Evolutionary conservation across 1,284 basidiomycete species (phyloP), one percentile per base, ranked within the genome.

Genomic region (Leccinum ponderosum): DNA sequence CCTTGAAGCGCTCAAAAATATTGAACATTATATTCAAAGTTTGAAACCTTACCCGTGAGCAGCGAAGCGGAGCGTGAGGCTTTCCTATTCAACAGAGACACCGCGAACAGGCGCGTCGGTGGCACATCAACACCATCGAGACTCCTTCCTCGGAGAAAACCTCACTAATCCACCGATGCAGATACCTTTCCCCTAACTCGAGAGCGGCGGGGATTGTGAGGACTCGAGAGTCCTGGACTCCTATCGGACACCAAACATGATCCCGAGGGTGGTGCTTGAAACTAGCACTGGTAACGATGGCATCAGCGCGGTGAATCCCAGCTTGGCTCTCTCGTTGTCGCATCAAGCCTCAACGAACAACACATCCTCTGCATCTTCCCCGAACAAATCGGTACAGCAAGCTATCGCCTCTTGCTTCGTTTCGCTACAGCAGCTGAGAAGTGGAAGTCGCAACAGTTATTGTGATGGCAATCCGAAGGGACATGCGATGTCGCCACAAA

Each of bases 271-370:
- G 33, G 33, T 12, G 53, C 12, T 29, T 47, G 54, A 25, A 52
- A 50, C 25, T 22, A 20, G 47, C 53, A 57, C 57, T 47, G 37
- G 48, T 27, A 51, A 25, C 42, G 59, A 63, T 59, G 57, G 62
- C 20, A 54, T 65, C 58, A 62, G 42, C 15, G 33, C 14, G 35
- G 44, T 17, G 47, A 29, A 55, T 55, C 37, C 20, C 35, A 55
- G n/a, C 54, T 42, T 15, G 37, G 22, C 12, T 17, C 42, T 44
- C 25, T 33, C 8, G 7, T 4, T 25, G 5, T 53, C 25, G 22
- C 55, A 48, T 31, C 29, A 64, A 35, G 17, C n/a, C 25, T 25
- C 15, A 15, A 14, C 14, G 31, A 15, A 17, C 12, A 51, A 51
- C 14, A 27, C 50, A 51, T 27, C 15, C 15, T 47, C 44, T 47